Evolutionary conservation across 129 eudicot species (phyloP), one percentile per base, ranked within the genome.

Genomic region (Tagetes erecta): DNA sequence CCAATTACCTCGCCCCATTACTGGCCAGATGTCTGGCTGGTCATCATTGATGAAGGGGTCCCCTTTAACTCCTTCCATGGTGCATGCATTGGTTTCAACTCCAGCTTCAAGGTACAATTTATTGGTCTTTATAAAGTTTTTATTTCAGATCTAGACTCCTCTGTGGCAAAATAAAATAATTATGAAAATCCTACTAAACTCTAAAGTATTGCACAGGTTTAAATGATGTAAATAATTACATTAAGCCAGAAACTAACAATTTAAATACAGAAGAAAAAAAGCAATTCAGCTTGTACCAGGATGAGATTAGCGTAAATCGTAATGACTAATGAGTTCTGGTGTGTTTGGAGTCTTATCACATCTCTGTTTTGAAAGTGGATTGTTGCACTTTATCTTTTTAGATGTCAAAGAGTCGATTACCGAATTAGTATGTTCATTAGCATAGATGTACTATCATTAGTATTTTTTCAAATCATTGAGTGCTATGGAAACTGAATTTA

Each of bases 1-100:
- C 74, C 99, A 94, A 78, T 80, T 94, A 67, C 97, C 99, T 76
- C 96, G 81, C 49, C 79, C 70, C 82, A 66, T 88, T 68, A 49
- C 91, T 59, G 84, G 91, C 65, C 97, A 88, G 76, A 69, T 86
- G 80, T 80, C 88, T 70, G 93, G 93, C 41, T 94, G 99, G 99
- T 88, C 97, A 74, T 88, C 97, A 20, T 82, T 94, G 64, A 82
- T 88, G 89, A 91, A 86, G 66, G 98, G 98, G 71, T 84, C 93
- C 47, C 87, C 97, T 55, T 83, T 94, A 80, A 94, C 91, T 69
- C 86, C 92, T 68, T 82, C 87, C 34, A 59, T 94, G 92, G 78
- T 86, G 67, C 86, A 76, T 79, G 86, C 97, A 50, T 81, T 94
- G 85, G 84, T 86, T 45, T 83, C 87, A 36, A 84, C 86, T 78